Base-by-base conservation (phyloP, 192 early-diverging fungal species). In the Thamnidium elegans region DNA sequence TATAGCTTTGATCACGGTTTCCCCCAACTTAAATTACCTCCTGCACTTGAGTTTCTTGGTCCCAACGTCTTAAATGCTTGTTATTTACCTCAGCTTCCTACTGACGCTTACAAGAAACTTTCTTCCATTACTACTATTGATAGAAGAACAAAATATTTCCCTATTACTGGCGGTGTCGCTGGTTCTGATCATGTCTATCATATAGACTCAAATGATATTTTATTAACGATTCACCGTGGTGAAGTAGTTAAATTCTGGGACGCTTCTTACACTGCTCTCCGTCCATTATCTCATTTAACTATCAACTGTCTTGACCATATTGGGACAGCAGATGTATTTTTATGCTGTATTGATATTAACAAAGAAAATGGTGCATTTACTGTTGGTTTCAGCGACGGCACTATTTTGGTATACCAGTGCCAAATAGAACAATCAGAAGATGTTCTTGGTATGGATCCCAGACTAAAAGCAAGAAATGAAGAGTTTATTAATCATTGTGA, bases 241-340 rank as follows among this genome's bases (percentile, higher is more conserved):
- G 60, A 50, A 14, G 65, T 74, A 47, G 61, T 82, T n/a, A 73
- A 73, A 0, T 76, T 82, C 30, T 82, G 78, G 75, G 81, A 82
- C 46, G 78, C 81, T n/a, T 73, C 81, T 0, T 73, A 71, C 45
- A 63, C 64, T 47, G 60, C 69, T 0, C 44, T 75, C 8, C 58
- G 71, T 14, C 78, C 78, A 1, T 42, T 82, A 9, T 69, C 74
- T 23, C 71, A 79, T 52, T 53, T 79, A 2, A 73, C 76, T 5
- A 52, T 75, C 11, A 60, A 67, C 7, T 66, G 63, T 23, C 51
- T 71, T 3, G 66, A 63, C 3, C 58, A 67, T 10, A 11, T 79
- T 20, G 65, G 58, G 26, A 64, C 62, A 31, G 50, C 54, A 19
- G 58, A 66, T 11, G 52, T 53, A 2, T 54, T 68, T 36, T 68